Evolutionary conservation across 495 filamentous ascomycete genomes (phyloP), one percentile per base, ranked within the genome.

Genomic region (Viridothelium virens): DNA sequence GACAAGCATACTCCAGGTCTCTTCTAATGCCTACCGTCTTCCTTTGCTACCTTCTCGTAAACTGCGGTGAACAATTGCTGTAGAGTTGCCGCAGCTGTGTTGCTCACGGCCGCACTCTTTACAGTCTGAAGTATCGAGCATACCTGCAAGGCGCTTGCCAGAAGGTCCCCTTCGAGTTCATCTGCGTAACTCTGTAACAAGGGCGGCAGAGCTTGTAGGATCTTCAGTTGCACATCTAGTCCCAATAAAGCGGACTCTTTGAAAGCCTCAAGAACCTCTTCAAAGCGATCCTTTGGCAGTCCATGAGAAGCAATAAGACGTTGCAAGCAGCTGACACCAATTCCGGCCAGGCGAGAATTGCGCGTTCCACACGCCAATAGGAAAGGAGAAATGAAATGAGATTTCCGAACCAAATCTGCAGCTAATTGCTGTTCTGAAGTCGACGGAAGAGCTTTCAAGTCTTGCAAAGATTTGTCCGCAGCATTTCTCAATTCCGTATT

Each of bases 211-310:
- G 92, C 90, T 74, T 98, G 94, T 18, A 98, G 80, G 38, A 97
- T 95, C 77, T 97, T 98, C 62, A 98, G 84, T 71, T 98, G 94
- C 2, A 97, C 88, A 75, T 98, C 95, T 61, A 95, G 83, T 39
- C 87, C 83, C 66, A 89, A 67, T 67, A 78, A 80, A 14, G 89
- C 88, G 62, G 89, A 91, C 72, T 97, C 91, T 71, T 87, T 86
- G 68, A 98, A 80, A 1, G 91, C 92, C 63, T 92, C 88, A 12
- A 98, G 80, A 37, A 96, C 89, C 70, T 95, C 91, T 71, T 86
- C 86, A 63, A 98, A 76, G 65, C 89, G 77, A 67, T 84, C 81
- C 70, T 82, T 85, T 5, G 94, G 88, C 63, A 97, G 77, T 9
- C 86, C 91, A 67, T 85, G 84, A 36, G 88, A 86, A 33, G 95